These are phyloP conservation scores for Raddia distichophylla DNA, from an alignment of 176 grass and related monocot genomes.

Conservation along the genomic window DNA sequence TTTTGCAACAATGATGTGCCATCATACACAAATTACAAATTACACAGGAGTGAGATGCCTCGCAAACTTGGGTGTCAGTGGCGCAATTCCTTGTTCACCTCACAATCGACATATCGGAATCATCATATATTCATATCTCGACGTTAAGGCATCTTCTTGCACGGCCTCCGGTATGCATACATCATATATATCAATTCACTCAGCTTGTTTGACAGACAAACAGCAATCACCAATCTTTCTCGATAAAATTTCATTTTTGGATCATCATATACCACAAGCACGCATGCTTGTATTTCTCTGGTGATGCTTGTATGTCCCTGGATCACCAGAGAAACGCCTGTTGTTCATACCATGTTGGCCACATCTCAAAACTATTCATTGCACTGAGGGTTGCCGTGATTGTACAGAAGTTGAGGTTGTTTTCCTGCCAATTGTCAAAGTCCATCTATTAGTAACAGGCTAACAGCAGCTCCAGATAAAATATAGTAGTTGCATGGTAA, in stretches of 20 bases:
- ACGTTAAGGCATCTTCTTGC: neutral
- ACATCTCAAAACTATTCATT: conserved; percentile 4
- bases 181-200: neutral
- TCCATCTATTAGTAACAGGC: neutral
- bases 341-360: neutral
- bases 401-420: conserved; percentile 6
- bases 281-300: too few species aligned
- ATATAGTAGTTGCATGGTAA: neutral
- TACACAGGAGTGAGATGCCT: neutral
- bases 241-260: neutral
- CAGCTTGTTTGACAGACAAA: neutral
- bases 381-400: conserved; percentile 22
- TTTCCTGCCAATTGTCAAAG: conserved; percentile 51
- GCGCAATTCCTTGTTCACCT: neutral
- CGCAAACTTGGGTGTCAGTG: conserved; percentile 1
- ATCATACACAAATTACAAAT: neutral
- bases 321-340: neutral
- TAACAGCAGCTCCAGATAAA: neutral
- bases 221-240: neutral
- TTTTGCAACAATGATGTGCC: neutral
- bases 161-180: neutral
- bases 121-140: neutral
- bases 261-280: neutral
- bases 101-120: neutral
- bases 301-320: neutral